A percentile compares a stretch with the other conserved stretches of the same genome.
Evolutionary conservation across 208 protist genomes (phyloP).

Genomic region (Trypanosoma mega): DNA sequence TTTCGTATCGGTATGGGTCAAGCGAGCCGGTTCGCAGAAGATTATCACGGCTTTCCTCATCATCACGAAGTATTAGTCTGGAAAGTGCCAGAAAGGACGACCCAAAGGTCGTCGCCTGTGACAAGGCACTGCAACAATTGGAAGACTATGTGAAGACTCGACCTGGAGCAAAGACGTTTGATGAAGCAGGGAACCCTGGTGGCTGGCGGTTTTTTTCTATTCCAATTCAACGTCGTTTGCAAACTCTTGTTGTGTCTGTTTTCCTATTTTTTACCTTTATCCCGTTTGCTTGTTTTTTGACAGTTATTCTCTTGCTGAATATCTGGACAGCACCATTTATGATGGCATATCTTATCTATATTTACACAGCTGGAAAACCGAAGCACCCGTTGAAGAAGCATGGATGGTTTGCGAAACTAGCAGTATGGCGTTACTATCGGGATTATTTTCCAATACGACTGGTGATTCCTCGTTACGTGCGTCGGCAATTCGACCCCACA

Average conservation of each 20-base stretch:
- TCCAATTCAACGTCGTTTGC: slow-evolving; percentile 27
- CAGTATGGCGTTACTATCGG: slow-evolving; percentile 61
- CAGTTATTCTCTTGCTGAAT: slow-evolving; percentile 32
- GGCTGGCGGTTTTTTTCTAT: slow-evolving; percentile 24
- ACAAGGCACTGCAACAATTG: slow-evolving; percentile 37
- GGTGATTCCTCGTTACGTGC: slow-evolving; percentile 47
- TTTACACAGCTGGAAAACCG: slow-evolving; percentile 54
- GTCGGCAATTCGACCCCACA: slow-evolving; percentile 37
- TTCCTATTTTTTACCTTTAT: slow-evolving; percentile 73
- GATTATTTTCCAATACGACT: slow-evolving; percentile 88
- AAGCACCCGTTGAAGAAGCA: slow-evolving; percentile 41
- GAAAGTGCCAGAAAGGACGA: slow-evolving; percentile 14
- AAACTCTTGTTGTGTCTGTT: slow-evolving; percentile 25
- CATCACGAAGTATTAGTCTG: background rate
- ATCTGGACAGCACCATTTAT: slow-evolving; percentile 52
- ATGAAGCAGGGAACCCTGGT: background rate
- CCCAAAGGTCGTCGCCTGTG: slow-evolving; percentile 28
- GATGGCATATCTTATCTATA: slow-evolving; percentile 65
- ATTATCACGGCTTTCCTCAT: background rate
- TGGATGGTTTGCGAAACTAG: slow-evolving; percentile 21
- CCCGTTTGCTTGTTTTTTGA: slow-evolving; percentile 39
- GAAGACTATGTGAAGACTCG: slow-evolving; percentile 43
- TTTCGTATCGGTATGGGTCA: background rate
- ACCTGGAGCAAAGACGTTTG: slow-evolving; percentile 17
- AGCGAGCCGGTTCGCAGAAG: background rate